Percentiles rank a stretch among this genome's conserved stretches.
These are phyloP conservation scores for Beauveria medogensis DNA, from an alignment of 2,329 filamentous ascomycete genomes.

Conservation along the genomic window DNA sequence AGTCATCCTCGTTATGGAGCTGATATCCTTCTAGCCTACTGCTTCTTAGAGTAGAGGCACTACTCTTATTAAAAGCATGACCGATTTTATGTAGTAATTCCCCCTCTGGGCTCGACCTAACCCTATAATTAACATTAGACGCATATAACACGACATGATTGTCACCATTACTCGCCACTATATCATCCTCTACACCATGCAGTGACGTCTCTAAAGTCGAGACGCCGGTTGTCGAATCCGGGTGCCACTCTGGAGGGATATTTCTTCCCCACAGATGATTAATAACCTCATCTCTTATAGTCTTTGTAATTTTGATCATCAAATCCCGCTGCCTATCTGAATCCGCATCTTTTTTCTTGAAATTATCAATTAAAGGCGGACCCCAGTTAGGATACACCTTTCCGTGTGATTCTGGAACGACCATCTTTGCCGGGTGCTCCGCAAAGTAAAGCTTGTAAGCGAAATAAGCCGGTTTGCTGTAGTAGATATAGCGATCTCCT, in stretches of 20 bases:
- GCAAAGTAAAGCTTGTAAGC: conserved; percentile 39
- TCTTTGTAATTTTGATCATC: conserved; percentile 2
- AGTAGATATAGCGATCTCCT: conserved; percentile 38
- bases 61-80: not conserved
- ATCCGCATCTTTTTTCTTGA: not conserved
- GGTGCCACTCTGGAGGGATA: not conserved
- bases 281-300: not conserved
- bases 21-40: no score
- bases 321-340: conserved; percentile 3
- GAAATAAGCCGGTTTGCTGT: conserved; percentile 44
- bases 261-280: not conserved
- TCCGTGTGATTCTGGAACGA: conserved; percentile 27
- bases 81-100: not conserved
- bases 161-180: not conserved
- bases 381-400: conserved; percentile 36
- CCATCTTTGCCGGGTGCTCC: conserved; percentile 27
- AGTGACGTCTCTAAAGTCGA: not conserved
- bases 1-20: no score
- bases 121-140: not conserved
- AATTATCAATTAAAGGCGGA: not conserved
- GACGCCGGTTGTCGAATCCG: not conserved
- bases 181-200: not conserved
- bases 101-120: not conserved
- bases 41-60: not conserved
- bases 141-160: not conserved